Percentiles rank a stretch among this genome's conserved stretches.
phyloP scores from a whole-genome alignment of 2,329 filamentous ascomycete genomes.

The Stagonosporopsis cucurbitacearum region DNA sequence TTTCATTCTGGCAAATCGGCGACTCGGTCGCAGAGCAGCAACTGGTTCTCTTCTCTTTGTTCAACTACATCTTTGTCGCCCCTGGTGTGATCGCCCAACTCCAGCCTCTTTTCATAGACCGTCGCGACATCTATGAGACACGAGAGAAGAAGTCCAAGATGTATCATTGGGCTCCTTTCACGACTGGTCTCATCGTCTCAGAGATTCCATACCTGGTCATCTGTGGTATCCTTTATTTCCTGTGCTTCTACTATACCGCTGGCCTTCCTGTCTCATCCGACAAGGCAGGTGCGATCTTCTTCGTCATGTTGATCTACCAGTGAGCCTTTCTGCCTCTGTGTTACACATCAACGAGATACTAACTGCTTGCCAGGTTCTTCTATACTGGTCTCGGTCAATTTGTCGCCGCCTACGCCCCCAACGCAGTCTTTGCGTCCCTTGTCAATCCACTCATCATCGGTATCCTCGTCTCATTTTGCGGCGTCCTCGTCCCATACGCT shows the following conservation, averaged over 20 bases:
- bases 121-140: constrained; percentile 60
- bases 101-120: constrained; percentile 54
- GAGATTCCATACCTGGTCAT: constrained; percentile 72
- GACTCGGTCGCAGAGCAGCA: constrained; percentile 48
- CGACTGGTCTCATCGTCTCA: constrained; percentile 71
- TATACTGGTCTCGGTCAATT: constrained; percentile 63
- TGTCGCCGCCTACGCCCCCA: constrained; percentile 54
- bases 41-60: constrained; percentile 56
- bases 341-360: not conserved
- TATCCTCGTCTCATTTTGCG: constrained; percentile 36
- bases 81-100: constrained; percentile 51
- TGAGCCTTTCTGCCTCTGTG: constrained; percentile 59
- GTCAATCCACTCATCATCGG: constrained; percentile 35
- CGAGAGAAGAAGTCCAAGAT: constrained; percentile 69
- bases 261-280: constrained; percentile 46
- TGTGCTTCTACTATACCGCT: constrained; percentile 68
- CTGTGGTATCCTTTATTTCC: constrained; percentile 66
- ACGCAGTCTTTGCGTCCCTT: constrained; percentile 62
- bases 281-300: constrained; percentile 61
- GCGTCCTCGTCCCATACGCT: constrained; percentile 68
- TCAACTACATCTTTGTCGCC: constrained; percentile 55
- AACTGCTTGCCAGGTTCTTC: constrained; percentile 1
- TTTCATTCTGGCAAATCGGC: constrained; percentile 38
- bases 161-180: constrained; percentile 76
- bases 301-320: constrained; percentile 65